phyloP scores from a whole-genome alignment of 108 stramenopile genomes.

The Pseudonitzschia multistriata region DNA sequence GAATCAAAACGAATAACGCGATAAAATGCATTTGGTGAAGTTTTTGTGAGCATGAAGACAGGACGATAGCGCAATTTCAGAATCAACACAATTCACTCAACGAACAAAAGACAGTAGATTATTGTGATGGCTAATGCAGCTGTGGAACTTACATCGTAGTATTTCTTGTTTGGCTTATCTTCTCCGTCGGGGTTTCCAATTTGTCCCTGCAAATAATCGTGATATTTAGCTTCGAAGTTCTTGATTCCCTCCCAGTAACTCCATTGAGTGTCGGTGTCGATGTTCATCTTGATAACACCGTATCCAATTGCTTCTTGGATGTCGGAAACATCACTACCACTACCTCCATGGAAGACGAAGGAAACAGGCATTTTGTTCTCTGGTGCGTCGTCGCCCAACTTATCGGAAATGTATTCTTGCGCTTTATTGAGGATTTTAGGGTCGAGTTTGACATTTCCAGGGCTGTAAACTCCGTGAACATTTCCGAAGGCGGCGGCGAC shows the following conservation, averaged over 20 bases:
- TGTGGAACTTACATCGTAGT: slow-evolving; percentile 91
- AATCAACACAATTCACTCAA: too few species aligned
- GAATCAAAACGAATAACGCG: not conserved
- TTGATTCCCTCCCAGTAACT: slow-evolving; percentile 85
- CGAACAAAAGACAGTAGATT: not conserved
- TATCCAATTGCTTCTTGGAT: slow-evolving; percentile 80
- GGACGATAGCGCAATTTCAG: too few species aligned
- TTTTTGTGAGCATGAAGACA: not conserved
- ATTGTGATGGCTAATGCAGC: not conserved
- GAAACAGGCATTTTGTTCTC: slow-evolving; percentile 78
- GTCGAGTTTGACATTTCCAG: slow-evolving; percentile 90
- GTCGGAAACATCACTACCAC: slow-evolving; percentile 77
- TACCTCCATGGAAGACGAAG: slow-evolving; percentile 95
- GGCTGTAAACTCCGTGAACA: slow-evolving; percentile 93
- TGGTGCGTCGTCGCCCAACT: slow-evolving; percentile 77
- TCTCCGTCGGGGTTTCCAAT: slow-evolving; percentile 95
- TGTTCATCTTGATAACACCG: slow-evolving; percentile 96
- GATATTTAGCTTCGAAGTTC: slow-evolving; percentile 73
- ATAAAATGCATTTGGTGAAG: too few species aligned
- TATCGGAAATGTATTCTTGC: slow-evolving; percentile 80
- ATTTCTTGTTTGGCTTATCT: slow-evolving; percentile 97
- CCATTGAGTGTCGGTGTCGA: slow-evolving; percentile 98
- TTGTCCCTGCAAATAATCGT: slow-evolving; percentile 86
- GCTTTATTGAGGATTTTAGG: slow-evolving; percentile 85
- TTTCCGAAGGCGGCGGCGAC: slow-evolving; percentile 94